Base-by-base conservation (phyloP, 441 rosid species). In the Pelargonium myrrhifolium region DNA sequence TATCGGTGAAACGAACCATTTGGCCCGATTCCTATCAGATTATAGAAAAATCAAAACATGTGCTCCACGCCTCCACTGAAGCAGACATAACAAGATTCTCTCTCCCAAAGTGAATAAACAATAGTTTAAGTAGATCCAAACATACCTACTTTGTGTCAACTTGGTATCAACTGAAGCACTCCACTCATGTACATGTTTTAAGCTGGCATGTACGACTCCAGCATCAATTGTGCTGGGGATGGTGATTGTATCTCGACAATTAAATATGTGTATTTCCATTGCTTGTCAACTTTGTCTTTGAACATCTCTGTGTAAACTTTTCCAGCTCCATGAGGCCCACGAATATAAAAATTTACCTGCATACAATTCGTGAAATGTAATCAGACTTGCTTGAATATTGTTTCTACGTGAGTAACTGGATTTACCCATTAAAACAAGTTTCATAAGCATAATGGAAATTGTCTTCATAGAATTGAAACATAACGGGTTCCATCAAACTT, bases 301-400 rank as follows among this genome's bases (percentile, higher is more conserved):
- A 94, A 92, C 99, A 92, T 94, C 75, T 89, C 89, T 4, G 96
- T 73, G 68, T 78, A 87, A 58, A 89, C 99, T 74, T 88, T 94
- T 37, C 98, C 99, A 1, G 89, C 85, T 78, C 99, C 98, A 53
- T 92, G 96, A 4, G 99, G 96, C 28, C 99, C 98, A 0, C 98
- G 93, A 42, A 94, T 76, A 73, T 81, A 79, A 81, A 94, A 94
- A 76, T 85, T 84, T 12, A 92, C 87, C 99, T 94, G 67, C 66
- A 77, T 22, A 20, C 31, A 39, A 51, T 51, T 3, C 55, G 62
- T 21, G 11, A 64, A 28, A 28, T 28, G 31, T 28, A 28, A 28
- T 1, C 3, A 3, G 3, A 28, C 2, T 28, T 28, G 3, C 3
- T 24, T 24, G 26, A 1, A 24, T 24, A 1, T 24, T 24, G 26